Percentiles rank a stretch among this genome's conserved stretches.
Evolutionary conservation across 164 flowering plant genomes (phyloP).

Genomic region (Vitis amurensis): DNA sequence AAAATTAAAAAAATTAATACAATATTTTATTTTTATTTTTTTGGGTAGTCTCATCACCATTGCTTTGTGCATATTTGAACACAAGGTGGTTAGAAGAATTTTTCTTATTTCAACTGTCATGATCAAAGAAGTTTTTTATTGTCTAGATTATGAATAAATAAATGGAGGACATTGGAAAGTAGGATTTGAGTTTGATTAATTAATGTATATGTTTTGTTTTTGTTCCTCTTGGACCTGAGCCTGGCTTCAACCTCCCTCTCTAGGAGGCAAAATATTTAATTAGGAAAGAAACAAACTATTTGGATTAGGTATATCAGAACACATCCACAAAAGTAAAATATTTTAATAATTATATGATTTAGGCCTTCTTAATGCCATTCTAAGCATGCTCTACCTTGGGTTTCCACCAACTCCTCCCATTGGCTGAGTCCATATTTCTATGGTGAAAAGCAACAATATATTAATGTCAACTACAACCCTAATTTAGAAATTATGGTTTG

Average conservation of each 20-base stretch:
- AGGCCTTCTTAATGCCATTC: constrained; percentile 8
- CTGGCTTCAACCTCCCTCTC: constrained; percentile 1
- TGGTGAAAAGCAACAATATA: constrained; percentile 18
- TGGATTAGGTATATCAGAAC: constrained; percentile 30
- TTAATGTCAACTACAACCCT: neutral
- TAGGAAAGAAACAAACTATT: neutral
- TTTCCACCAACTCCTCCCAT: constrained; percentile 25
- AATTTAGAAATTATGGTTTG: neutral
- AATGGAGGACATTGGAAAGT: neutral
- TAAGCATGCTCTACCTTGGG: constrained; percentile 11
- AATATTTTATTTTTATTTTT: neutral
- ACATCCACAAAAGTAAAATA: constrained; percentile 18
- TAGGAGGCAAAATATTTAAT: constrained; percentile 1
- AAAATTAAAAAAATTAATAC: neutral
- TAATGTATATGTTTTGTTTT: too few species aligned
- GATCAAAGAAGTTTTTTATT: constrained; percentile 1
- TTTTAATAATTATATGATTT: constrained; percentile 5
- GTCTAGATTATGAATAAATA: neutral
- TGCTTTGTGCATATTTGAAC: neutral
- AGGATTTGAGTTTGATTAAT: constrained; percentile 6
- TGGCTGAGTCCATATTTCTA: constrained; percentile 19
- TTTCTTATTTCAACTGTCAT: constrained; percentile 14
- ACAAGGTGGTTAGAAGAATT: constrained; percentile 3
- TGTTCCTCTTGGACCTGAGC: neutral
- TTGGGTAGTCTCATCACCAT: too few species aligned